Base-by-base conservation (phyloP, 1,284 basidiomycete species). In the Mrakiaceae sp. region DNA sequence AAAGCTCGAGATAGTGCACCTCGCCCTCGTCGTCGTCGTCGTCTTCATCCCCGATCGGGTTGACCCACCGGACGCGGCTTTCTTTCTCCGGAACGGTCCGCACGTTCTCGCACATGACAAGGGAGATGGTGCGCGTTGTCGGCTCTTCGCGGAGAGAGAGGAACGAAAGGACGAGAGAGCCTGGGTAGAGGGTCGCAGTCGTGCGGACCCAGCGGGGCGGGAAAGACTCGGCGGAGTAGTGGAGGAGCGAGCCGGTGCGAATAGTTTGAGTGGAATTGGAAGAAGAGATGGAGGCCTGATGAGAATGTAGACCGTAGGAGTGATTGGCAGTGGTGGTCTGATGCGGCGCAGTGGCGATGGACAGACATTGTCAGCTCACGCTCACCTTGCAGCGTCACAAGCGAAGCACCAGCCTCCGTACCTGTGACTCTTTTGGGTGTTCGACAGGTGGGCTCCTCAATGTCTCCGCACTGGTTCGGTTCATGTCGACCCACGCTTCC, bases 181-280 rank as follows among this genome's bases (percentile, higher is more conserved):
- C 60, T 5, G 60, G 60, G 39, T 49, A 48, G 48, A 66, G 50
- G 5, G 65, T 48, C 27, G 57, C 60, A 7, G 58, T 61, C 40
- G 64, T 65, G 11, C 64, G 64, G 40, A 65, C 42, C 64, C 64
- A 65, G 51, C 61, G 64, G 5, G 64, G 58, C 4, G 64, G 64
- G 5, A 47, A 55, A 39, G 64, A 60, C 1, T 12, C 27, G 7
- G 58, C 39, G 10, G 58, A 56, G 54, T 54, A 65, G 59, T 56
- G 58, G n/a, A 61, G 51, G 47, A 65, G 60, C 14, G 64, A 55
- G 10, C 64, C 64, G 8, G 58, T 43, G 10, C 64, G 64, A 8
- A 65, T 11, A 49, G 50, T 40, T 3, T 8, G 52, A 1, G 53
- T 8, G 14, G 52, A 53, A 16, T 16, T 14, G 44, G 57, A 4